Evolutionary conservation across 2,329 filamentous ascomycete species (phyloP).

Genomic region (Trichoderma cornu-damae): DNA sequence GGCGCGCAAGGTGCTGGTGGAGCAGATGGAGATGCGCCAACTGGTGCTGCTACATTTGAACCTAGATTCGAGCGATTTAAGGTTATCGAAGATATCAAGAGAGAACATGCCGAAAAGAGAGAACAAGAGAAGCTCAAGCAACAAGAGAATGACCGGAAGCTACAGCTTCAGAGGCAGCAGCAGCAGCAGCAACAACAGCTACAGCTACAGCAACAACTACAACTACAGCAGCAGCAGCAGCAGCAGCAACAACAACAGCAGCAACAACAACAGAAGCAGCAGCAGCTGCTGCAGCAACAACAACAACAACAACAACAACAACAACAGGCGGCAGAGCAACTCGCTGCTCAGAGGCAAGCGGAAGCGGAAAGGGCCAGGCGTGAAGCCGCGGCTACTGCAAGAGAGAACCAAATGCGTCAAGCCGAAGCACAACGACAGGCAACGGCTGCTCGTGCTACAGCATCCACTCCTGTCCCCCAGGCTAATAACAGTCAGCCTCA

Average conservation of each 20-base stretch:
- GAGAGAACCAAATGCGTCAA: slow-evolving; percentile 35
- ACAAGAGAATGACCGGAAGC: slow-evolving; percentile 52
- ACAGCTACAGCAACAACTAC: too few species aligned
- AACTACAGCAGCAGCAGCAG: slow-evolving; percentile 42
- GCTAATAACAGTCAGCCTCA: slow-evolving; percentile 24
- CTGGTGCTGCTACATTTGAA: slow-evolving; percentile 69
- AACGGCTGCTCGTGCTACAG: slow-evolving; percentile 28
- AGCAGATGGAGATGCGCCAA: slow-evolving; percentile 67
- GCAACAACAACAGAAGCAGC: slow-evolving; percentile 56
- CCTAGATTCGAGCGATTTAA: slow-evolving; percentile 89
- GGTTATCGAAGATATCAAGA: slow-evolving; percentile 77
- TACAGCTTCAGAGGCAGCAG: slow-evolving; percentile 43
- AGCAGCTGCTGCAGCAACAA: slow-evolving; percentile 45
- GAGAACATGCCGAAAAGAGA: slow-evolving; percentile 69
- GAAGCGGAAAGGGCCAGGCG: slow-evolving; percentile 40
- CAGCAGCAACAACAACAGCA: slow-evolving; percentile 63
- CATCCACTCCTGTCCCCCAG: slow-evolving; percentile 28
- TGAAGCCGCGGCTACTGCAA: slow-evolving; percentile 32
- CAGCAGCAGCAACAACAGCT: slow-evolving; percentile 40
- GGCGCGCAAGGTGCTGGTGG: slow-evolving; percentile 53
- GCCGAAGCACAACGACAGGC: slow-evolving; percentile 35
- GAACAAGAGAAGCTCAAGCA: slow-evolving; percentile 69
- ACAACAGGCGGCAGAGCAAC: slow-evolving; percentile 40
- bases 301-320: slow-evolving; percentile 42
- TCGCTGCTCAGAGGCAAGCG: slow-evolving; percentile 40